Conservation (phyloP, 2,329 filamentous ascomycete genomes). For the Fusarium udum region DNA sequence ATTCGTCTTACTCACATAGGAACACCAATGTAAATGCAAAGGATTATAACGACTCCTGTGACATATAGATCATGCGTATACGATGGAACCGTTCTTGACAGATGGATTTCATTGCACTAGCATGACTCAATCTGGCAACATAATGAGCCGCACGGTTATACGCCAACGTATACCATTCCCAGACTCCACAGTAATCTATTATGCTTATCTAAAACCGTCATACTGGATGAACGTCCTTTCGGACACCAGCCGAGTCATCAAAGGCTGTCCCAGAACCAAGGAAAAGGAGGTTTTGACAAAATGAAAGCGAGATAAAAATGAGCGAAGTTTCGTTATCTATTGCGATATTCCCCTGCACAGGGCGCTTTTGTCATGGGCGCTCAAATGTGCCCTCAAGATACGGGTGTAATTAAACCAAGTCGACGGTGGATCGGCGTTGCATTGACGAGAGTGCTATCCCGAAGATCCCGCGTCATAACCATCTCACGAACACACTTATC, state of each 20-base stretch:
- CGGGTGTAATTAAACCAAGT: neutral
- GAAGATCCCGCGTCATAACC: neutral
- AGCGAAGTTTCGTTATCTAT: neutral
- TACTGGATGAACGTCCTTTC: neutral
- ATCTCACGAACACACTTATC: too few species aligned
- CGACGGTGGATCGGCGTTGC: constrained; percentile 5
- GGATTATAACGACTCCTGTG: neutral
- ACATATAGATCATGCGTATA: neutral
- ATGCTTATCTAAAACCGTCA: neutral
- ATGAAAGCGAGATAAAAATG: neutral
- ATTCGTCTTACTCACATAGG: fast-evolving
- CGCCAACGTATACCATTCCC: neutral
- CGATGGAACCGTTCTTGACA: too few species aligned
- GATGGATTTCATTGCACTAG: neutral
- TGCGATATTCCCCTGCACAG: neutral
- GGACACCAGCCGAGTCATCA: neutral
- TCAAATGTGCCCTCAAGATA: constrained; percentile 8
- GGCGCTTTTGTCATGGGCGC: neutral
- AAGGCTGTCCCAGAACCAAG: neutral
- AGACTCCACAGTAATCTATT: neutral
- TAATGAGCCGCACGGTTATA: neutral
- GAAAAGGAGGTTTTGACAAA: neutral
- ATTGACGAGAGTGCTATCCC: neutral
- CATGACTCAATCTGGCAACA: neutral
- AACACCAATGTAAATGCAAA: neutral